phyloP scores from a whole-genome alignment of 2,329 filamentous ascomycete genomes.

The Hypomyces rosellus region DNA sequence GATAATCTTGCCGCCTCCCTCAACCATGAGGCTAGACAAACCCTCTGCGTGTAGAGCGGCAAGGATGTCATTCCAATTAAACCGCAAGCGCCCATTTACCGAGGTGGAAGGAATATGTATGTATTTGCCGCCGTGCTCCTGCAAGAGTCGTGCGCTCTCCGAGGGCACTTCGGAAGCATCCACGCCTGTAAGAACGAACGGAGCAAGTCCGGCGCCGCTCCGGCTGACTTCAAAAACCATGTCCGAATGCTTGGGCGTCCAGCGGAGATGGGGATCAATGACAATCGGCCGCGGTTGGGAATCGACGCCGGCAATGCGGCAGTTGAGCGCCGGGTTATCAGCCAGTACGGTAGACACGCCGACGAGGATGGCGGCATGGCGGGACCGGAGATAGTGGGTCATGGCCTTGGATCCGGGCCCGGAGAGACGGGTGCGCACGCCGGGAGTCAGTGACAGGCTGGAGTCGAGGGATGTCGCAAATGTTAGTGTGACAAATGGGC shows the following conservation, averaged over 20 bases:
- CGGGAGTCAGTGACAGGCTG: slow-evolving; percentile 67
- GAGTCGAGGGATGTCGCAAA: slow-evolving; percentile 89
- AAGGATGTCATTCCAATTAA: slow-evolving; percentile 62
- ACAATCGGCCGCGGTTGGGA: slow-evolving; percentile 74
- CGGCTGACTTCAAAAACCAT: slow-evolving; percentile 62
- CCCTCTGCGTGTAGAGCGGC: slow-evolving; percentile 50
- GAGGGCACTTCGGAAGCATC: slow-evolving; percentile 35
- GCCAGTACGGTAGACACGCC: slow-evolving; percentile 78
- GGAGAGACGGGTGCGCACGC: slow-evolving; percentile 75
- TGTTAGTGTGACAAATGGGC: slow-evolving; percentile 67
- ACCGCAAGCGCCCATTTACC: slow-evolving; percentile 35
- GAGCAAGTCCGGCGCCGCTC: slow-evolving; percentile 62
- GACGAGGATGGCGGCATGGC: slow-evolving; percentile 77
- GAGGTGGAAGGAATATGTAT: slow-evolving; percentile 32
- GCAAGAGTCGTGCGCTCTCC: slow-evolving; percentile 36
- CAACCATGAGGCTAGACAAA: slow-evolving; percentile 79
- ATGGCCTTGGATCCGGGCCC: slow-evolving; percentile 80
- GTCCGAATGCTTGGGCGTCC: slow-evolving; percentile 53
- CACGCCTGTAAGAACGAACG: slow-evolving; percentile 59
- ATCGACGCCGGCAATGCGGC: slow-evolving; percentile 58
- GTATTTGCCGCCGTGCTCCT: slow-evolving; percentile 47
- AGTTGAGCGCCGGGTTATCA: slow-evolving; percentile 83
- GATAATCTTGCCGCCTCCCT: slow-evolving; percentile 78
- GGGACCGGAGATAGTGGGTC: slow-evolving; percentile 83
- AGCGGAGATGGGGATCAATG: slow-evolving; percentile 71